phyloP scores from a whole-genome alignment of 2,329 filamentous ascomycete genomes.

The Trichoderma sp. region DNA sequence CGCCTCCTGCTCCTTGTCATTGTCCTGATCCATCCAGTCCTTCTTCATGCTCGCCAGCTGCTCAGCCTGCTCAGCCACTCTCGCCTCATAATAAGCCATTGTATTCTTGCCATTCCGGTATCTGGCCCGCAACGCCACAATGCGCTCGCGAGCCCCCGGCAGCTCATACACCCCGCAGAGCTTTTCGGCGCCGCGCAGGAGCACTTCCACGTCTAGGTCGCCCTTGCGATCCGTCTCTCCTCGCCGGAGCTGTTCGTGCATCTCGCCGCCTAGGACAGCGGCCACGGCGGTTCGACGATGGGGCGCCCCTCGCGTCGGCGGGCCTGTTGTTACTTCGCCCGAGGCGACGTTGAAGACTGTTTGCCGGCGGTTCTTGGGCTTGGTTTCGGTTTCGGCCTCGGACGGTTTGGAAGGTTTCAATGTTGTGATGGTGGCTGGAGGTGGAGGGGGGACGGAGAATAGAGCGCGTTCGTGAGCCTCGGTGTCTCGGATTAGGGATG shows the following conservation, averaged over 20 bases:
- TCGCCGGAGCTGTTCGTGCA: conserved; percentile 77
- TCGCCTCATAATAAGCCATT: conserved; percentile 77
- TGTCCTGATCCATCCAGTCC: conserved; percentile 56
- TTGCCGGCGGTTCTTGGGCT: conserved; percentile 52
- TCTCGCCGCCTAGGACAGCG: conserved; percentile 82
- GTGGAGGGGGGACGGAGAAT: conserved; percentile 84
- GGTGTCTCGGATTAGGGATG: conserved; percentile 89
- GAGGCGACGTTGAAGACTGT: conserved; percentile 69
- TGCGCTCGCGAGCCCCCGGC: conserved; percentile 76
- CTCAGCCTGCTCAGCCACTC: conserved; percentile 75
- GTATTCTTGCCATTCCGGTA: conserved; percentile 74
- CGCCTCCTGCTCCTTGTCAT: conserved; percentile 59
- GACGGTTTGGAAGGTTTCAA: conserved; percentile 28
- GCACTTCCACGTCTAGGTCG: conserved; percentile 83
- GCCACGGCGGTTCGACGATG: conserved; percentile 83
- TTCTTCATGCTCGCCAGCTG: conserved; percentile 75
- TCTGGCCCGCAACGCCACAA: conserved; percentile 71
- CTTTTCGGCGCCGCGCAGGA: conserved; percentile 87
- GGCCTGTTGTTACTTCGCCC: conserved; percentile 64
- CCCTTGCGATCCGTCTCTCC: conserved; percentile 58
- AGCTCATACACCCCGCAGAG: conserved; percentile 86
- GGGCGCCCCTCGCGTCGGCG: conserved; percentile 52
- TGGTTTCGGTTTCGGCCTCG: conserved; percentile 1
- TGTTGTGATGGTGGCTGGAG: conserved; percentile 46
- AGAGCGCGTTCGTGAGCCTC: conserved; percentile 92